Evolutionary conservation across 257 asterid species (phyloP), one percentile per base, ranked within the genome.

Genomic region (Solanum sitiens): DNA sequence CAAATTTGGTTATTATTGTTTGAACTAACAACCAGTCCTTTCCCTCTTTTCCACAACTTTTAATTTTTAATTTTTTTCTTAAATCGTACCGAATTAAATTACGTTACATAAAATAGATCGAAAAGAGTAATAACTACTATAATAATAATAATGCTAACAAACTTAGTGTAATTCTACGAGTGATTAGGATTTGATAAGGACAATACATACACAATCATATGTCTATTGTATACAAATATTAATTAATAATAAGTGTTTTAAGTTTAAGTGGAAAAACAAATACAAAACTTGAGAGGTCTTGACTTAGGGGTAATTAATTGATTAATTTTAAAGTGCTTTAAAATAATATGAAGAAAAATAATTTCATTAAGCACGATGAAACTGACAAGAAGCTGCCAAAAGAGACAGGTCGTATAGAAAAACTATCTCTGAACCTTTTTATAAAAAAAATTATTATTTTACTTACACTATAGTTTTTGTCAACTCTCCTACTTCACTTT

Each of bases 331-430:
- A 50, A 87, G 39, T 5, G 7, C 39, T 37, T 37, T 37, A 7
- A 37, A 37, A 37, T 37, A 37, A 37, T 37, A 6, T 37, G 0
- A 5, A 37, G 6, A 37, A 37, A 37, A 35, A 35, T 37, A 37
- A 84, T 5, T 8, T 84, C 90, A 88, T 70, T 86, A 86, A 91
- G 44, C 91, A 91, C 93, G 89, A 91, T 93, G 91, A 77, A 71
- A 45, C 94, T 91, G 94, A 92, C 98, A 94, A 92, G 93, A 94
- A 92, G 86, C 84, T 83, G 98, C 91, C 95, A 94, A 94, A 92
- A 91, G 30, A 87, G 90, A 85, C 87, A 88, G 88, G 87, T 68
- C 87, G 84, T 71, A 85, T 68, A 47, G 87, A 91, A 89, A 86
- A 87, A 86, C 86, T 74, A 39, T 25, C 84, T 77, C 25, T 44